Conservation (phyloP, 1,139 yeast genomes). For the Saccharomyces hybrid region DNA sequence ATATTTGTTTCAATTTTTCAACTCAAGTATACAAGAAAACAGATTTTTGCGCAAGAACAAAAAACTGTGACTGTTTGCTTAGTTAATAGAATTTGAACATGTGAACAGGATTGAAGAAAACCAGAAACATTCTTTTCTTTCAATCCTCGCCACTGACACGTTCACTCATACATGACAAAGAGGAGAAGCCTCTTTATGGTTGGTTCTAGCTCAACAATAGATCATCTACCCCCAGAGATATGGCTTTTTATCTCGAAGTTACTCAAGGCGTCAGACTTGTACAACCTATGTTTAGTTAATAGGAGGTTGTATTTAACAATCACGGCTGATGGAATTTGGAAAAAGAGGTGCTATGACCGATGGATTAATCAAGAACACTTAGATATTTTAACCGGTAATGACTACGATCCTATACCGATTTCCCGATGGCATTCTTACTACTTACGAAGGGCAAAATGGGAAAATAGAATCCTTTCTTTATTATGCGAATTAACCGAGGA, state of each 20-base stretch:
- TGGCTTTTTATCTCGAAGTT: not conserved
- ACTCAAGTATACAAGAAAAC: too few species aligned
- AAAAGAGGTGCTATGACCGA: not conserved
- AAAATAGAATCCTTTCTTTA: not conserved
- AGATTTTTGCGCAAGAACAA: too few species aligned
- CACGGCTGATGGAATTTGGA: not conserved
- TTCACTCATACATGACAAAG: too few species aligned
- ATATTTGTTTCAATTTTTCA: too few species aligned
- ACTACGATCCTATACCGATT: not conserved
- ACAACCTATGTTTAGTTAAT: not conserved
- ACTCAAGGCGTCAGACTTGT: not conserved
- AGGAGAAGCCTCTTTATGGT: not conserved
- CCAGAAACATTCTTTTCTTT: too few species aligned
- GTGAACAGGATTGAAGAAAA: too few species aligned
- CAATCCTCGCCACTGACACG: too few species aligned
- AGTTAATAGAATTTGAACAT: too few species aligned
- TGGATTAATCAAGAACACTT: not conserved
- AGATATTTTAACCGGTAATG: not conserved
- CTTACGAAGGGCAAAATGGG: not conserved
- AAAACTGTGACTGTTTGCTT: too few species aligned
- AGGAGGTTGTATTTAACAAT: not conserved
- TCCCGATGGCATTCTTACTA: not conserved
- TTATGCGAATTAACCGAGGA: too few species aligned
- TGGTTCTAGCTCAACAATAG: not conserved
- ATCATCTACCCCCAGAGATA: conserved; percentile 1